These are phyloP conservation scores for Cyberlindnera meyerae DNA, from an alignment of 805 yeast species.

Conservation along the genomic window DNA sequence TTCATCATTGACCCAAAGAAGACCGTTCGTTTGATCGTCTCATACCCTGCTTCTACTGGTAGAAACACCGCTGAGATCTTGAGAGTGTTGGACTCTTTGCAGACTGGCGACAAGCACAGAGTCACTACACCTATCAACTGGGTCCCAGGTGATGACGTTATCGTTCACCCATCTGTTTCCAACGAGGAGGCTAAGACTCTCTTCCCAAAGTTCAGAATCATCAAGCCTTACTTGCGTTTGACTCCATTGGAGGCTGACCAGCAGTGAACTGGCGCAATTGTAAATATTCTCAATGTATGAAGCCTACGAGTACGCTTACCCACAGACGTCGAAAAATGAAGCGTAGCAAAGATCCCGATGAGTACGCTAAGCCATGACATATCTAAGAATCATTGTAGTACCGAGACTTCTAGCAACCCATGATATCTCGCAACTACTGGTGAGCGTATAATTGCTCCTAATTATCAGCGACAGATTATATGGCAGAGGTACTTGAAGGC, in stretches of 20 bases:
- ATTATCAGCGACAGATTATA: too few relatives aligned
- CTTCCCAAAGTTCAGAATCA: slow-evolving; percentile 56
- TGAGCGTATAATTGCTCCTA: too few relatives aligned
- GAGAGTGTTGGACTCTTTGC: slow-evolving; percentile 66
- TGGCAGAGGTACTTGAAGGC: too few relatives aligned
- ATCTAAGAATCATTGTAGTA: too few relatives aligned
- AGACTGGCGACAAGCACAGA: slow-evolving; percentile 55
- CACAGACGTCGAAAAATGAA: too few relatives aligned
- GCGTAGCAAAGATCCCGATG: too few relatives aligned
- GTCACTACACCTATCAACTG: slow-evolving; percentile 70
- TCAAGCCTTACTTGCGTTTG: slow-evolving; percentile 62
- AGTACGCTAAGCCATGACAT: too few relatives aligned
- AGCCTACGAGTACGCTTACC: too few relatives aligned
- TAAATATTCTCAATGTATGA: background rate
- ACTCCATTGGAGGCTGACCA: slow-evolving; percentile 55
- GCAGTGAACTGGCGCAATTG: slow-evolving; percentile 81
- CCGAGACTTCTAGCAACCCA: too few relatives aligned
- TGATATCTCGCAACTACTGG: too few relatives aligned
- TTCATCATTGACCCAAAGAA: slow-evolving; percentile 66
- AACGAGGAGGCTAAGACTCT: slow-evolving; percentile 54
- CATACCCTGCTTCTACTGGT: slow-evolving; percentile 73
- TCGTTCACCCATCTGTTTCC: slow-evolving; percentile 61
- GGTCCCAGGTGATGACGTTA: slow-evolving; percentile 71
- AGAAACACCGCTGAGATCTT: slow-evolving; percentile 73
- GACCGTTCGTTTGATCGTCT: slow-evolving; percentile 54